Evolutionary conservation across 352 stramenopile genomes (phyloP).

Genomic region (Pythium aphanidermatum): DNA sequence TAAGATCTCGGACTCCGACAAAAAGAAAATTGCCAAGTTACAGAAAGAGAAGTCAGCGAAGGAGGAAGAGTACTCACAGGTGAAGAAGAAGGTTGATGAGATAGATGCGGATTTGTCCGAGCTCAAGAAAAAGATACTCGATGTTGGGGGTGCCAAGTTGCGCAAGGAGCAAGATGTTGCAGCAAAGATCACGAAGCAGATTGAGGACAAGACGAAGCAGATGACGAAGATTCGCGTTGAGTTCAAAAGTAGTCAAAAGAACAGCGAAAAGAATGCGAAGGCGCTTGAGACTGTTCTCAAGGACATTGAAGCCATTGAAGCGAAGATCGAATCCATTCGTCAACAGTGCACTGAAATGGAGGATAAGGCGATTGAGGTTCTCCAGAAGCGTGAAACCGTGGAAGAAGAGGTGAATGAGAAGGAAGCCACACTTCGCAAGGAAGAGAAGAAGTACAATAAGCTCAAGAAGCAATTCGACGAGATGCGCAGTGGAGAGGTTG

Average conservation of each 20-base stretch:
- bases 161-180: constrained; percentile 92
- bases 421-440: constrained; percentile 64
- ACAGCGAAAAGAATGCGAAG: constrained; percentile 59
- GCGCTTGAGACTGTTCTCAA: constrained; percentile 55
- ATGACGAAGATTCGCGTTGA: constrained; percentile 84
- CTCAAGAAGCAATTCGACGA: constrained; percentile 88
- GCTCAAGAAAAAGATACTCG: constrained; percentile 94
- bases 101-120: constrained; percentile 81
- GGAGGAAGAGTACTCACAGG: constrained; percentile 79
- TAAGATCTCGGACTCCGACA: constrained; percentile 81
- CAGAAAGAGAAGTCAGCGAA: constrained; percentile 82
- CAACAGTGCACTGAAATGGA: constrained; percentile 91
- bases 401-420: constrained; percentile 88
- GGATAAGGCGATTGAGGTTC: constrained; percentile 87
- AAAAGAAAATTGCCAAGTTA: constrained; percentile 83
- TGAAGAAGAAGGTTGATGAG: constrained; percentile 54
- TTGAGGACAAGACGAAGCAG: constrained; percentile 87
- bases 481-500: constrained; percentile 89
- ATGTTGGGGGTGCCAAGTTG: constrained; percentile 91
- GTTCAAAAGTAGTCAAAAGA: constrained; percentile 81
- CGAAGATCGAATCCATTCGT: constrained; percentile 82
- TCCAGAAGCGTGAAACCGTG: constrained; percentile 89
- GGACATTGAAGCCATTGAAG: constrained; percentile 67
- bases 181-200: constrained; percentile 74
- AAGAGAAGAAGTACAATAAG: constrained; percentile 78